Conservation (phyloP, 257 asterid genomes). For the Lycium barbarum region DNA sequence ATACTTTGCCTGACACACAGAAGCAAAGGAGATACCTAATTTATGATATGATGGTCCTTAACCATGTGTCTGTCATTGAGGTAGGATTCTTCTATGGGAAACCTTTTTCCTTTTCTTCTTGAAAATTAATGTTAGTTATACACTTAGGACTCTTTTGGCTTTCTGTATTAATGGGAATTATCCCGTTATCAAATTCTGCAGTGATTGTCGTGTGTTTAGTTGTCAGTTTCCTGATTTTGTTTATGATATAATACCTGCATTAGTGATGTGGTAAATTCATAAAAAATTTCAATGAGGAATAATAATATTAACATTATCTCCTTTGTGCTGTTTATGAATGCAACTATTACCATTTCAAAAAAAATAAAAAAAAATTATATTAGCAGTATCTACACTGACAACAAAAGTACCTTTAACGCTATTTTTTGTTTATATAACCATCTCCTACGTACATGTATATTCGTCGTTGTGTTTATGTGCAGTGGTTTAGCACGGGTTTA, state of each 20-base stretch:
- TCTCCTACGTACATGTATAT: too few relatives aligned
- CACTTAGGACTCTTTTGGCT: not conserved
- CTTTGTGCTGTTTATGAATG: too few relatives aligned
- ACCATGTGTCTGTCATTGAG: conserved; percentile 79
- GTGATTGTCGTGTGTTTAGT: not conserved
- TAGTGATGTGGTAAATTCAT: not conserved
- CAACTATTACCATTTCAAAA: too few relatives aligned
- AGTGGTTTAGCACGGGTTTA: not conserved
- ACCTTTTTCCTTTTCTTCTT: not conserved
- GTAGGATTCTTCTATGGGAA: conserved; percentile 38
- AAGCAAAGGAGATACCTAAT: conserved; percentile 93
- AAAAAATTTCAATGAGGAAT: not conserved
- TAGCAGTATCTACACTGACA: too few relatives aligned
- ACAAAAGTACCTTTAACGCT: too few relatives aligned
- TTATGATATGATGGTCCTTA: conserved; percentile 96
- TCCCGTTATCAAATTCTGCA: not conserved
- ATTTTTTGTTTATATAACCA: too few relatives aligned
- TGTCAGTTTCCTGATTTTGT: not conserved
- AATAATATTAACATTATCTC: too few relatives aligned
- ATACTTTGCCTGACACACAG: conserved; percentile 79
- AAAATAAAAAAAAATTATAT: too few relatives aligned
- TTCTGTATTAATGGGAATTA: not conserved
- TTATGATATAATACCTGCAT: not conserved
- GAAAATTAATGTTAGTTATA: not conserved
- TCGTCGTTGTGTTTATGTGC: too few relatives aligned